Base-by-base conservation (phyloP, 768 basidiomycete species). In the Rhizopogon salebrosus region DNA sequence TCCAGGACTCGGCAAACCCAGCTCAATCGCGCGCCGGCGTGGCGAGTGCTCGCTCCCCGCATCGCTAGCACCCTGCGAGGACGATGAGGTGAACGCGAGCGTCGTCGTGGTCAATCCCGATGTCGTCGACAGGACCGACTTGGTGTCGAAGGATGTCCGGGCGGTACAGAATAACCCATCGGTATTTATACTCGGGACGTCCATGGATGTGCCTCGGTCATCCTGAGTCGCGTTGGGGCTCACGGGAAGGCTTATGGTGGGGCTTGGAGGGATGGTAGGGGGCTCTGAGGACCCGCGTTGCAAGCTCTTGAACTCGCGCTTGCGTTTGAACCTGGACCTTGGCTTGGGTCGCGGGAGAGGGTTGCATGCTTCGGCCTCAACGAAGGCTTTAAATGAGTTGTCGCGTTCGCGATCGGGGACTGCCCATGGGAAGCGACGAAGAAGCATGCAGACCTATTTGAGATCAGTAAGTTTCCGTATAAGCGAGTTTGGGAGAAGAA, bases 341-440 rank as follows among this genome's bases (percentile, higher is more conserved):
- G 57, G 57, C 42, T 59, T 66, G 20, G 57, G 67, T 2, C 64
- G 62, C 11, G 72, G 69, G 52, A 71, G 67, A n/a, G 67, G 69
- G 58, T 75, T 79, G 67, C 97, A 94, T 23, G 95, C 94, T 68
- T 99, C 95, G 31, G 93, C 89, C 59, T 87, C 80, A 58, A 98
- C 87, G 64, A 97, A 99, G 7, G 92, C 85, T 54, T 85, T 82
- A 76, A 92, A 99, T 64, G 85, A 89, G 52, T 89, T 81, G 67
- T 98, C 97, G 16, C 84, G 84, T 79, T 95, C 95, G 62, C 85
- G 77, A 66, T 99, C 97, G 10, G 97, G 95, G 52, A 98, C 89
- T 70, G 93, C 98, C 97, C 97, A 99, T 4, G 97, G 97, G 77
- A 99, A 99, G 48, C 97, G 82, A 49, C 95, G 81, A 31, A 99